Evolutionary conservation across 192 early-diverging fungal genomes (phyloP), one percentile per base, ranked within the genome.

Genomic region (Haplosporangium gracile): DNA sequence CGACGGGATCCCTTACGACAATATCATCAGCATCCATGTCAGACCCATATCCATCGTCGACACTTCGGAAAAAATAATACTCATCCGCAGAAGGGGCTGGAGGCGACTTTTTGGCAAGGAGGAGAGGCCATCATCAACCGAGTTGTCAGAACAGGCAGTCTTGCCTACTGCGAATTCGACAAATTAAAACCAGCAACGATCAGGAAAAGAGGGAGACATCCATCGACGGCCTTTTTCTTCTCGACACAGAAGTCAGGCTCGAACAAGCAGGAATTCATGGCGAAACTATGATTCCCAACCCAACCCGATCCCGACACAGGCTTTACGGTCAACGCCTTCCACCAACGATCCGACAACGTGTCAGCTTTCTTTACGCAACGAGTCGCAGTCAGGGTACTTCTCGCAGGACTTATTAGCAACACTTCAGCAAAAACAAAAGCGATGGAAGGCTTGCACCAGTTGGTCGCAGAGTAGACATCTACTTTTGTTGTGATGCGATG

Each of bases 271-370:
- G 49, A 36, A 45, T 32, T n/a, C 72, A 80, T 80, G 79, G 26
- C 18, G 79, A 80, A 80, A 72, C 72, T 80, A 74, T 80, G 79
- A 80, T 80, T 68, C 79, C 36, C 40, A 68, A 71, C 32, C 32
- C 39, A 68, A 71, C 32, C 32, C 39, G 60, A 65, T 65, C 60
- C 24, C 55, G 22, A 65, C 60, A 29, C 29, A 15, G 7, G 1
- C 0, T 3, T 3, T 29, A 13, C 0, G 1, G 29, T 0, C 57
- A 13, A 4, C 11, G 1, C 0, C 60, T 10, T 65, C 10, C 1
- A 65, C n/a, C 8, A 0, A 32, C 60, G 60, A 32, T 65, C 29
- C 60, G 32, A 34, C 60, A 65, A 26, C 60, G 29, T 57, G 24
- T 29, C 29, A 65, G 2, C 29, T 32, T 29, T 65, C 26, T 65